phyloP scores from a whole-genome alignment of 306 rosid species.

The Styphnolobium japonicum region DNA sequence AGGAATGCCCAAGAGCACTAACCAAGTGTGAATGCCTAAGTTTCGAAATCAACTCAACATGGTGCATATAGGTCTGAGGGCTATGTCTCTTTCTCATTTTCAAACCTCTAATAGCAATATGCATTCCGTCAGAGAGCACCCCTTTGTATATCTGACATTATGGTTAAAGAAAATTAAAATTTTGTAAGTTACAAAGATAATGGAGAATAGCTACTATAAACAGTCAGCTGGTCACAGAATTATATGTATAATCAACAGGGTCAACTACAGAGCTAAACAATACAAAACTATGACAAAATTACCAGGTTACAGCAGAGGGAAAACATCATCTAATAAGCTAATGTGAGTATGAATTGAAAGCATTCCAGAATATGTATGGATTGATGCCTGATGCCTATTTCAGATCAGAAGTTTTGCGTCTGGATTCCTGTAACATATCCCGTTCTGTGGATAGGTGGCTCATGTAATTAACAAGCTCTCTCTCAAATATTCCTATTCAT shows the following conservation, averaged over 20 bases:
- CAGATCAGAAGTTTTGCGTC: not conserved
- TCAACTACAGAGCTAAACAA: not conserved
- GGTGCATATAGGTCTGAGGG: constrained; percentile 64
- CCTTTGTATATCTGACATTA: constrained; percentile 71
- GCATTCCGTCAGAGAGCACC: constrained; percentile 71
- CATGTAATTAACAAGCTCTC: not conserved
- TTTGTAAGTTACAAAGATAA: not conserved
- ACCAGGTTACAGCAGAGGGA: not conserved
- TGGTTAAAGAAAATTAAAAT: not conserved
- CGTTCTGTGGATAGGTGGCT: not conserved
- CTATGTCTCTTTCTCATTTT: constrained; percentile 62
- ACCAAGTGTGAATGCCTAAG: constrained; percentile 80
- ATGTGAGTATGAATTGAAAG: not conserved
- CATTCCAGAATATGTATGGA: not conserved
- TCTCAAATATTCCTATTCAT: not conserved
- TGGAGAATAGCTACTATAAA: not conserved
- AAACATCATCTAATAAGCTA: not conserved
- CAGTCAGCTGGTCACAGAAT: not conserved
- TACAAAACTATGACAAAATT: not conserved
- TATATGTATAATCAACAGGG: not conserved
- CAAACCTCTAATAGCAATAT: constrained; percentile 60
- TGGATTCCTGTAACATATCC: not conserved
- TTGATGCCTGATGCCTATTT: not conserved
- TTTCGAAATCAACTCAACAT: constrained; percentile 77
- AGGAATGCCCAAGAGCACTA: constrained; percentile 93